A percentile compares a stretch with the other conserved stretches of the same genome.
phyloP scores from a whole-genome alignment of 2,329 filamentous ascomycete genomes.

The Sarocladium strictum region DNA sequence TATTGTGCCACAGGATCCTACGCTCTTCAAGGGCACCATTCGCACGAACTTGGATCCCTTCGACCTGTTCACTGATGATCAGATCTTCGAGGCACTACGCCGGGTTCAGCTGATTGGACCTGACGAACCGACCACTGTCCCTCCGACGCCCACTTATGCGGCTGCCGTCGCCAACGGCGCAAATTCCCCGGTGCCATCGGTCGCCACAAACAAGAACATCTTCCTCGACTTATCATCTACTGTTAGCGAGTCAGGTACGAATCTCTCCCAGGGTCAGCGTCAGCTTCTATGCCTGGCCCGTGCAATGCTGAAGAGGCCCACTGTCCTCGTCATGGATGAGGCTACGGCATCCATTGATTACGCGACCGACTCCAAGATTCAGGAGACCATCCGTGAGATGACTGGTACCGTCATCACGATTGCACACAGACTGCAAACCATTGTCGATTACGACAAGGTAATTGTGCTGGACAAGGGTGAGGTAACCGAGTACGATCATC shows the following conservation, averaged over 20 bases:
- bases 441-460: constrained; percentile 97
- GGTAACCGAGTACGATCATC: constrained; percentile 87
- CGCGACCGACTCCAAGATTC: constrained; percentile 89
- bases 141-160: constrained; percentile 19
- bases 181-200: constrained; percentile 19
- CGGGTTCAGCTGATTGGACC: constrained; percentile 80
- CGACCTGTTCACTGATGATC: constrained; percentile 77
- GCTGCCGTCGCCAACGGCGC: neutral
- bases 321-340: constrained; percentile 98
- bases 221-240: constrained; percentile 81
- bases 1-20: constrained; percentile 96
- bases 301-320: constrained; percentile 84
- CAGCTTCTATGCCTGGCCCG: constrained; percentile 91
- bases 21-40: constrained; percentile 87
- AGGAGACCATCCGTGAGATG: constrained; percentile 91
- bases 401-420: constrained; percentile 94
- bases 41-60: constrained; percentile 93
- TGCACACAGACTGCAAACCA: constrained; percentile 90
- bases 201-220: constrained; percentile 82
- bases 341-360: constrained; percentile 98
- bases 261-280: constrained; percentile 91
- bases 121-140: constrained; percentile 37
- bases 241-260: constrained; percentile 85
- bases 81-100: constrained; percentile 80
- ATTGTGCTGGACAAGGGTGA: constrained; percentile 85